Conservation (phyloP, 495 filamentous ascomycete genomes). For the Parathielavia appendiculata region DNA sequence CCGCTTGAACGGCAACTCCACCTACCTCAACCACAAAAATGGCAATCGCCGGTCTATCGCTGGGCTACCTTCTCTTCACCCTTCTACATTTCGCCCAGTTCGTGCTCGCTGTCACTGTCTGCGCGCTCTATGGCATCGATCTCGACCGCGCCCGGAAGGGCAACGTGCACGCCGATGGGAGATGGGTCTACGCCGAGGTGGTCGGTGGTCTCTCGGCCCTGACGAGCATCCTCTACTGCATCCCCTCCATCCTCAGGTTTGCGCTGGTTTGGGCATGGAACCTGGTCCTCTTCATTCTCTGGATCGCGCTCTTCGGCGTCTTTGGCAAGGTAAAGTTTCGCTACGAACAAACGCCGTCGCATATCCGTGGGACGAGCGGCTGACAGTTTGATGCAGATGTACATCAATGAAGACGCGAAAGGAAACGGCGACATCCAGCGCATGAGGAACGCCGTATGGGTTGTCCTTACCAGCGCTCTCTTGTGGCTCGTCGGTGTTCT, state of each 20-base stretch:
- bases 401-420: constrained; percentile 61
- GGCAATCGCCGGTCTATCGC: constrained; percentile 32
- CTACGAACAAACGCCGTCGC: no score
- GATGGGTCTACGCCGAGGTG: constrained; percentile 75
- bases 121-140: constrained; percentile 73
- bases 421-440: constrained; percentile 55
- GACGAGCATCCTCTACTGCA: constrained; percentile 55
- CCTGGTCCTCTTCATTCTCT: constrained; percentile 63
- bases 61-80: constrained; percentile 44
- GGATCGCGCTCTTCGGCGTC: constrained; percentile 73
- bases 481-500: constrained; percentile 62
- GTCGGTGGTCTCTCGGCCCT: constrained; percentile 56
- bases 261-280: constrained; percentile 61
- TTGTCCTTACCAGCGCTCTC: constrained; percentile 66
- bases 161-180: constrained; percentile 49
- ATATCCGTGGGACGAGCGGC: background rate
- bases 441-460: constrained; percentile 85
- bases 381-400: constrained; percentile 45
- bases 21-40: constrained; percentile 23
- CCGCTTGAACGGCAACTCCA: no score
- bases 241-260: constrained; percentile 57
- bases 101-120: constrained; percentile 65
- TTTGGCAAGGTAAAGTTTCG: constrained; percentile 53
- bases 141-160: constrained; percentile 54
- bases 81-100: constrained; percentile 65